Base-by-base conservation (phyloP, 2,329 filamentous ascomycete species). In the Xylogone sp. region DNA sequence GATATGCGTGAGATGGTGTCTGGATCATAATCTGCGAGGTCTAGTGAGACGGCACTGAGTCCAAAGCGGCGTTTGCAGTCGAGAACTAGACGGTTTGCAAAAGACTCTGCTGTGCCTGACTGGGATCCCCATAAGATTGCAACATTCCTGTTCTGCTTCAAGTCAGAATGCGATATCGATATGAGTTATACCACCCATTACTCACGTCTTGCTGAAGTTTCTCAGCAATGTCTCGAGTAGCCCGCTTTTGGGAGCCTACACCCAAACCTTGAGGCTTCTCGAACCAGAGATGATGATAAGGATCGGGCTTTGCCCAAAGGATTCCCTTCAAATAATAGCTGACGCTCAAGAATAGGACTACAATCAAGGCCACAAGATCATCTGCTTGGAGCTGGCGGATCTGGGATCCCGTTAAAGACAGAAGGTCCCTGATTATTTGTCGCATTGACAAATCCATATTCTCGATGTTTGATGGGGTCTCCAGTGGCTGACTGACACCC, bases 81-180 rank as follows among this genome's bases (percentile, higher is more conserved):
- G 45, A 68, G 65, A 3, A 66, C 67, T 1, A 76, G 60, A 4
- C 66, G 65, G 46, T 67, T 66, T 7, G 73, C 73, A 47, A 75
- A 68, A 9, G 66, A 65, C 54, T 76, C 72, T 0, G 73, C 71
- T 0, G 72, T 75, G 8, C 74, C 73, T 3, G 72, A 74, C 53
- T 76, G 74, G 2, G 73, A 75, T n/a, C 72, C 73, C 70, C 71
- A 77, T 63, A 77, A 74, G 31, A 76, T 66, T 20, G 75, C 51
- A 39, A 39, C 34, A 16, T 39, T 39, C 10, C n/a, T 6, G 13
- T 39, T 18, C 34, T 39, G n/a, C 13, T 13, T 4, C n/a, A 16
- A 18, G 8, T 39, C 13, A 39, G 34, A 16, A 16, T 18, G n/a
- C 16, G 19, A 19, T 21, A 10, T 16, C 16, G 7, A n/a, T 31